These are phyloP conservation scores for Rugosomyces carneus DNA, from an alignment of 1,284 basidiomycete species.

Conservation along the genomic window DNA sequence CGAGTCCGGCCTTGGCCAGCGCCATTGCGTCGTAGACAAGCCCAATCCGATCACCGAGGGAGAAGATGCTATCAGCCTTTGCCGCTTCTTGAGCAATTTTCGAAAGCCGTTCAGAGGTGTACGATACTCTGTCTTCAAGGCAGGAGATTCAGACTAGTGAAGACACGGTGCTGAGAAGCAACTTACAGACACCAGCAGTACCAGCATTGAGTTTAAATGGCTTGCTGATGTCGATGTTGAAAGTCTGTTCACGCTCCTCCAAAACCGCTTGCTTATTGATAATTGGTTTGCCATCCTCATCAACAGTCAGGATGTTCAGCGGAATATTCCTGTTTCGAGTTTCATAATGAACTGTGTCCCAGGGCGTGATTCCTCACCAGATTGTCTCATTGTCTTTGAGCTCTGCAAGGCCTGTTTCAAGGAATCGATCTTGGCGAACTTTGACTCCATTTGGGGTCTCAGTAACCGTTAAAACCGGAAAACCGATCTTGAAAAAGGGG, in stretches of 20 bases:
- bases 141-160: constrained; percentile 1
- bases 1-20: constrained; percentile 76
- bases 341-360: not conserved
- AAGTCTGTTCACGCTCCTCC: constrained; percentile 61
- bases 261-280: constrained; percentile 68
- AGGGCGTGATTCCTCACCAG: constrained; percentile 49
- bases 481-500: constrained; percentile 54
- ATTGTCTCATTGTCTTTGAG: constrained; percentile 87
- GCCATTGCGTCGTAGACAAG: constrained; percentile 79
- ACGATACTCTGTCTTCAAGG: constrained; percentile 74
- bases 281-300: constrained; percentile 48
- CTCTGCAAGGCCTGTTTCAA: constrained; percentile 77
- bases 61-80: constrained; percentile 54
- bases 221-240: constrained; percentile 65
- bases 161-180: not conserved
- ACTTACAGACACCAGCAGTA: constrained; percentile 84
- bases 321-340: constrained; percentile 63
- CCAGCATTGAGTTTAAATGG: constrained; percentile 87
- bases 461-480: constrained; percentile 83
- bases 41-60: constrained; percentile 83
- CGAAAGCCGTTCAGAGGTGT: constrained; percentile 74
- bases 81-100: constrained; percentile 80
- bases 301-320: constrained; percentile 67
- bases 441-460: constrained; percentile 68
- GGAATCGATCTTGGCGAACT: constrained; percentile 88